Evolutionary conservation across 148 eudicot species (phyloP), one percentile per base, ranked within the genome.

Genomic region (Dianthus caryophyllus): DNA sequence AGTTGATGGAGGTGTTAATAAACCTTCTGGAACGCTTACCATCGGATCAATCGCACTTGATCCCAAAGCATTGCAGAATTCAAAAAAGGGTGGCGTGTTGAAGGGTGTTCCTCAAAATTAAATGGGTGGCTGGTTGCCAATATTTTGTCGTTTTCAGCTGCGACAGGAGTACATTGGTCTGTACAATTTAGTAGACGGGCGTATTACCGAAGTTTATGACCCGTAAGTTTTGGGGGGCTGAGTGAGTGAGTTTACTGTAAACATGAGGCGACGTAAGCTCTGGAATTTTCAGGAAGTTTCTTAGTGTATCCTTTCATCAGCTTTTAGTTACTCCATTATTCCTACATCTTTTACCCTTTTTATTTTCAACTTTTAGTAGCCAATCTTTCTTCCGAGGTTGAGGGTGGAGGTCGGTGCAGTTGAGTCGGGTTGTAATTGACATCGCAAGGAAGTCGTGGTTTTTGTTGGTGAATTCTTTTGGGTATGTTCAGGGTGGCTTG

Each of bases 21-120:
- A 73, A 41, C 69, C 92, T 49, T 71, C 90, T 58, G 84, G 87
- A 64, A 68, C 75, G 49, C 69, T 93, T 52, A 87, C 91, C 17
- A 87, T 93, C 36, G 98, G 98, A 44, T 82, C 88, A 25, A 93
- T 93, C 64, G 84, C 91, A 7, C 86, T 93, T 71, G 96, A 93
- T 78, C 87, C 96, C 16, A 83, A 76, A 75, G 80, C 87, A 48
- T 74, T 87, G 65, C 77, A 80, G 71, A 64, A 67, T 39, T 75
- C 79, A 47, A 81, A 74, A 65, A 73, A 46, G 5, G 70, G 71
- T 75, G 71, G 33, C 17, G 52, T 69, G 22, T 51, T 43, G 33
- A 83, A 77, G 66, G 67, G 65, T 39, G 79, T 73, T 21, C 15
- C 61, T 26, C 71, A 68, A 51, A 48, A 58, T 72, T 69, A 62